phyloP scores from a whole-genome alignment of 257 asterid species.

The Haberlea rhodopensis region DNA sequence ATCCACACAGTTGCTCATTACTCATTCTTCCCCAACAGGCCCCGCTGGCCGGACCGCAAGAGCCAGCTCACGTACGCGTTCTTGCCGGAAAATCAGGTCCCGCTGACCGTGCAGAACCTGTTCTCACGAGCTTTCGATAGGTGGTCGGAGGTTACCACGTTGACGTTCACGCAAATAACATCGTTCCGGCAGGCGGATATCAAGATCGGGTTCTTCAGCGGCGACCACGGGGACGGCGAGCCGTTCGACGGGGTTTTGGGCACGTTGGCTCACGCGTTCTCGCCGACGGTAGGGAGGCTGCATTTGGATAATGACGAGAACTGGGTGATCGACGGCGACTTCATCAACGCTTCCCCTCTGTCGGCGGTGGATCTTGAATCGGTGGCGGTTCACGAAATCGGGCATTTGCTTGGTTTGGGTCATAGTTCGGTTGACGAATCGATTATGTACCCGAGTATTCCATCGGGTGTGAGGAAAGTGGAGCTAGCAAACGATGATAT shows the following conservation, averaged over 20 bases:
- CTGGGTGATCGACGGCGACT: constrained; percentile 74
- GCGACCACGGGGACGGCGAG: constrained; percentile 90
- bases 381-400: constrained; percentile 90
- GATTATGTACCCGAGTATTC: constrained; percentile 75
- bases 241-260: constrained; percentile 86
- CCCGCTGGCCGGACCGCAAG: constrained; percentile 62
- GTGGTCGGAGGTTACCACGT: constrained; percentile 82
- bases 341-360: constrained; percentile 28
- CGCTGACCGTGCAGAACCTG: constrained; percentile 28
- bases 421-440: constrained; percentile 74
- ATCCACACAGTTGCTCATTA: constrained; percentile 59
- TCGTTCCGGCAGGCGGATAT: constrained; percentile 51
- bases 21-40: constrained; percentile 66
- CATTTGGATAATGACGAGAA: constrained; percentile 79
- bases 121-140: constrained; percentile 69
- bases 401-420: constrained; percentile 88
- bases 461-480: constrained; percentile 60
- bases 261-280: constrained; percentile 81
- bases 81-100: constrained; percentile 42
- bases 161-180: constrained; percentile 49
- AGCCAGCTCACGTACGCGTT: constrained; percentile 60
- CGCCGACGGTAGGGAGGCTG: constrained; percentile 70
- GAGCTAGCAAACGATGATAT: constrained; percentile 60
- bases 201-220: constrained; percentile 53
- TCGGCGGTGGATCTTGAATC: constrained; percentile 83